phyloP scores from a whole-genome alignment of 2,329 filamentous ascomycete genomes.

The Pseudopithomyces chartarum region DNA sequence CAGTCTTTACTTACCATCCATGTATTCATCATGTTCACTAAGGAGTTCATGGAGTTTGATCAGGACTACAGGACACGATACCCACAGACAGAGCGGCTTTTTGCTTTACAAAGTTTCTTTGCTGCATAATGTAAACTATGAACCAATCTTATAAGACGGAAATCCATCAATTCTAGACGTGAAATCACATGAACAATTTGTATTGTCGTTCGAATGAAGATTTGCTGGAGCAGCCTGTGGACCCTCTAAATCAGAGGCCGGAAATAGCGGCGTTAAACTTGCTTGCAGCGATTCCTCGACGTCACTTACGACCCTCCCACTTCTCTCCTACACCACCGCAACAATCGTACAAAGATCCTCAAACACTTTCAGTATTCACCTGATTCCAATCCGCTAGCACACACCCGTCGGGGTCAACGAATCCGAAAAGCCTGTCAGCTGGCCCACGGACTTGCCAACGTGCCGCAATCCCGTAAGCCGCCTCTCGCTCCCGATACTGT shows the following conservation, averaged over 20 bases:
- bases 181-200: too few relatives aligned
- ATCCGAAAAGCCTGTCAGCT: neutral
- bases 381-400: neutral
- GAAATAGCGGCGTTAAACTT: neutral
- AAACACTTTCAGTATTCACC: neutral
- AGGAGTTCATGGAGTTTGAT: too few relatives aligned
- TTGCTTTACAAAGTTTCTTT: too few relatives aligned
- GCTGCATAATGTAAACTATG: too few relatives aligned
- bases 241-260: neutral
- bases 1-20: too few relatives aligned
- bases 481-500: neutral
- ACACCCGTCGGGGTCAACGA: neutral
- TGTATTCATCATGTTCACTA: too few relatives aligned
- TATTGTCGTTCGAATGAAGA: too few relatives aligned
- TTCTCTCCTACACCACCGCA: neutral
- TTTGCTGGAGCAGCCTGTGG: neutral
- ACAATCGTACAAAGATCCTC: neutral
- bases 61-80: too few relatives aligned
- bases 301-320: neutral
- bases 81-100: too few relatives aligned
- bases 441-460: neutral
- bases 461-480: slow-evolving; percentile 2
- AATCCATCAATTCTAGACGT: too few relatives aligned
- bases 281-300: neutral
- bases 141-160: too few relatives aligned